Percentiles rank a stretch among this genome's conserved stretches.
phyloP scores from a whole-genome alignment of 2,329 filamentous ascomycete genomes.

The Hypoxylon sp. region DNA sequence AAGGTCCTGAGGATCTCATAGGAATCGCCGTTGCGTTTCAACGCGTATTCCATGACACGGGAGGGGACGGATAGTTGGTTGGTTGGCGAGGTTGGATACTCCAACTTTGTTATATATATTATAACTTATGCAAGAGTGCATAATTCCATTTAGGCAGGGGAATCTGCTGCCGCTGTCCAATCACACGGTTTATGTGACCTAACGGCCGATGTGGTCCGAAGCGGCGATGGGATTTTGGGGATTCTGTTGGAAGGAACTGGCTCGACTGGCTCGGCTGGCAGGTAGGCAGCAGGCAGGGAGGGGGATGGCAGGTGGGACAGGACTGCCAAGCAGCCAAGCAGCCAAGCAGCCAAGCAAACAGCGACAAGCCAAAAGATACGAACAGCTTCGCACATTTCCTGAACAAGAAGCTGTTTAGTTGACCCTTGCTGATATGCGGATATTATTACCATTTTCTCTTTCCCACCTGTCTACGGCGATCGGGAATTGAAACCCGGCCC shows the following conservation, averaged over 20 bases:
- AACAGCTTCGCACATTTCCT: background rate
- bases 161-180: background rate
- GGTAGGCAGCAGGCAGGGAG: too few relatives aligned
- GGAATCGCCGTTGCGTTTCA: background rate
- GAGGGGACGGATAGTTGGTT: too few relatives aligned
- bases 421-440: slow-evolving; percentile 6
- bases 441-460: slow-evolving; percentile 20
- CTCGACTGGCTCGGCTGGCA: too few relatives aligned
- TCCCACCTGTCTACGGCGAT: background rate
- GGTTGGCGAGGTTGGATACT: too few relatives aligned
- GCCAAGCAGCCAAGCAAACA: too few relatives aligned
- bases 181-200: too few relatives aligned
- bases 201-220: background rate
- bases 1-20: background rate
- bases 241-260: too few relatives aligned
- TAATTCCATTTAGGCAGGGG: background rate
- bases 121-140: background rate
- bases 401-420: slow-evolving; percentile 11
- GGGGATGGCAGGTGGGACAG: background rate
- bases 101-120: too few relatives aligned
- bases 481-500: slow-evolving; percentile 15
- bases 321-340: background rate
- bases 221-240: background rate
- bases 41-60: too few relatives aligned
- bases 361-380: too few relatives aligned